These are phyloP conservation scores for Plasmodium chabaudi DNA, from an alignment of 169 alveolate genomes.

Conservation along the genomic window DNA sequence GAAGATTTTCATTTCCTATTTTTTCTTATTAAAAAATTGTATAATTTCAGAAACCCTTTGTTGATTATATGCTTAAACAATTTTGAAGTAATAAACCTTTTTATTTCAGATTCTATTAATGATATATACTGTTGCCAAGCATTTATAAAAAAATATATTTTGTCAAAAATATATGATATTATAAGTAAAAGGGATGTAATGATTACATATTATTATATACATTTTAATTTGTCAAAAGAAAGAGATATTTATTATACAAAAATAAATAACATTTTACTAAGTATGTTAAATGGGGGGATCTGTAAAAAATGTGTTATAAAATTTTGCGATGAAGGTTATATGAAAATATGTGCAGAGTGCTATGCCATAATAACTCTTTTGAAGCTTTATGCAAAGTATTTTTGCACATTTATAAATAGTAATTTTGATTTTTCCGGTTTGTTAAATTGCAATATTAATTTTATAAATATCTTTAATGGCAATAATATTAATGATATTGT, in stretches of 20 bases:
- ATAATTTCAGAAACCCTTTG: background rate
- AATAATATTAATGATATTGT: background rate
- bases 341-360: background rate
- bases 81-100: slow-evolving; percentile 16
- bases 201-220: background rate
- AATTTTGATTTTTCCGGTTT: background rate
- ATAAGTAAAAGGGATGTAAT: background rate
- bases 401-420: background rate
- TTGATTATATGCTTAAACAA: slow-evolving; percentile 8
- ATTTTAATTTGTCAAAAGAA: background rate
- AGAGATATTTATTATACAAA: background rate
- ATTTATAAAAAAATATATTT: slow-evolving; percentile 5
- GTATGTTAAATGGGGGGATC: background rate
- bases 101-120: background rate
- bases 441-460: background rate
- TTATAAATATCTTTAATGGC: background rate
- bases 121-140: background rate
- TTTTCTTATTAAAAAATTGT: slow-evolving; percentile 9
- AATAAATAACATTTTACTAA: background rate
- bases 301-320: background rate
- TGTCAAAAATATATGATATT: slow-evolving; percentile 4
- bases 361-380: background rate
- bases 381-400: background rate
- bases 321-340: background rate
- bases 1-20: too few relatives aligned